Conservation (phyloP, 352 stramenopile genomes). For the Phytopythium delawarense region DNA sequence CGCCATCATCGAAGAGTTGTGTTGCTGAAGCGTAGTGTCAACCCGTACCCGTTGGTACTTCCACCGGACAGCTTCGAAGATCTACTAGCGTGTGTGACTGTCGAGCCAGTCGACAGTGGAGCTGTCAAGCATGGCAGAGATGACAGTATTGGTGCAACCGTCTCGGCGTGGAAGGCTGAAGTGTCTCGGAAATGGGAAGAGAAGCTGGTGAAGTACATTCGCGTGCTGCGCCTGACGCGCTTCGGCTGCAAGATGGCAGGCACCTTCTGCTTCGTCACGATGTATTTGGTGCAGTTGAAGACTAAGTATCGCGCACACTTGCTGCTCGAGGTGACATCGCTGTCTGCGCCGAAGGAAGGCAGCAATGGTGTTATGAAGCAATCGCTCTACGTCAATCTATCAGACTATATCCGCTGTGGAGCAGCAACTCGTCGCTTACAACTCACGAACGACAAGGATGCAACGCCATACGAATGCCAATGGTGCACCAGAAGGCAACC, state of each 20-base stretch:
- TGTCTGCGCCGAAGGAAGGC: conserved; percentile 2
- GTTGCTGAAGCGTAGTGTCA: conserved; percentile 41
- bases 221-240: conserved; percentile 34
- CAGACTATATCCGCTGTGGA: conserved; percentile 38
- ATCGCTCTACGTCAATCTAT: conserved; percentile 35
- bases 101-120: conserved; percentile 5
- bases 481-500: neutral
- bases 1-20: conserved; percentile 14
- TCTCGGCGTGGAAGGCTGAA: conserved; percentile 12
- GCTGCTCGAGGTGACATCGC: conserved; percentile 30
- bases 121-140: neutral
- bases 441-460: neutral
- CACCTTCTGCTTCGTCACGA: conserved; percentile 31
- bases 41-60: conserved; percentile 42
- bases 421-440: neutral
- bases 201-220: conserved; percentile 42
- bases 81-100: conserved; percentile 24
- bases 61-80: conserved; percentile 40
- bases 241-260: conserved; percentile 36
- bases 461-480: neutral
- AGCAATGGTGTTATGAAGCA: conserved; percentile 13
- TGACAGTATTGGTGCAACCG: too few species aligned
- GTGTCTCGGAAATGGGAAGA: conserved; percentile 29
- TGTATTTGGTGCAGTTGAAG: conserved; percentile 56
- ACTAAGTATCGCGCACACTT: conserved; percentile 50